Percentiles rank a stretch among this genome's conserved stretches.
These are phyloP conservation scores for Venturia carpophila DNA, from an alignment of 2,329 filamentous ascomycete species.

Conservation along the genomic window DNA sequence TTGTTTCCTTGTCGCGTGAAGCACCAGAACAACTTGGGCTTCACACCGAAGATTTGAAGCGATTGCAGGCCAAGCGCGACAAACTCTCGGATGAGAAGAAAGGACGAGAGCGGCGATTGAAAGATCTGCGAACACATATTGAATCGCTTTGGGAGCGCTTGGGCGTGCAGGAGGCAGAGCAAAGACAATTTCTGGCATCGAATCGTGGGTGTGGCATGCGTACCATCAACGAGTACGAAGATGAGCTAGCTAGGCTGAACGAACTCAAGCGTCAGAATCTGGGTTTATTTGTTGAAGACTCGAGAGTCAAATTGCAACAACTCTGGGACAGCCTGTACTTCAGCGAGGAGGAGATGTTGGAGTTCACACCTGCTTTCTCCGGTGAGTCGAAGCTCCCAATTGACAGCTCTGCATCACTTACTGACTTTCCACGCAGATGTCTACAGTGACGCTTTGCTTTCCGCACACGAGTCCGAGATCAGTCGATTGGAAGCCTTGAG, in stretches of 20 bases:
- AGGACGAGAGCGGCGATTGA: conserved; percentile 67
- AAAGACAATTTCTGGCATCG: conserved; percentile 73
- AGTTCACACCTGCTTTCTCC: conserved; percentile 93
- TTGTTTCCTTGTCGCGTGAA: conserved; percentile 84
- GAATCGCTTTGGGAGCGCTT: conserved; percentile 85
- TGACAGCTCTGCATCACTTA: neutral
- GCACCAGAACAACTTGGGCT: conserved; percentile 89
- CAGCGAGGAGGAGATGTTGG: conserved; percentile 96
- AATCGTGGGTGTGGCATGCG: conserved; percentile 88
- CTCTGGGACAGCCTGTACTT: conserved; percentile 93
- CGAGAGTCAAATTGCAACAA: conserved; percentile 81
- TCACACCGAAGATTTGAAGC: conserved; percentile 74
- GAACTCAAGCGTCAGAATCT: conserved; percentile 93
- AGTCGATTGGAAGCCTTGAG: conserved; percentile 68
- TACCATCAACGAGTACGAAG: conserved; percentile 92
- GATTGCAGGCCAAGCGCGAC: conserved; percentile 67
- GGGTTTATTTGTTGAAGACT: conserved; percentile 92
- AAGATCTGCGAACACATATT: conserved; percentile 68
- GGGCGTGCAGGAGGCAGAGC: conserved; percentile 71
- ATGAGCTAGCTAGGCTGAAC: conserved; percentile 76
- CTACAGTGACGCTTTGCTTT: conserved; percentile 89
- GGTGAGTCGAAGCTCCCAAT: conserved; percentile 23
- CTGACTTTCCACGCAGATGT: conserved; percentile 51
- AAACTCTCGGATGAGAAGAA: conserved; percentile 85
- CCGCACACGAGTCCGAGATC: conserved; percentile 91